Base-by-base conservation (phyloP, 169 alveolate species). In the Eimeria sp. region DNA sequence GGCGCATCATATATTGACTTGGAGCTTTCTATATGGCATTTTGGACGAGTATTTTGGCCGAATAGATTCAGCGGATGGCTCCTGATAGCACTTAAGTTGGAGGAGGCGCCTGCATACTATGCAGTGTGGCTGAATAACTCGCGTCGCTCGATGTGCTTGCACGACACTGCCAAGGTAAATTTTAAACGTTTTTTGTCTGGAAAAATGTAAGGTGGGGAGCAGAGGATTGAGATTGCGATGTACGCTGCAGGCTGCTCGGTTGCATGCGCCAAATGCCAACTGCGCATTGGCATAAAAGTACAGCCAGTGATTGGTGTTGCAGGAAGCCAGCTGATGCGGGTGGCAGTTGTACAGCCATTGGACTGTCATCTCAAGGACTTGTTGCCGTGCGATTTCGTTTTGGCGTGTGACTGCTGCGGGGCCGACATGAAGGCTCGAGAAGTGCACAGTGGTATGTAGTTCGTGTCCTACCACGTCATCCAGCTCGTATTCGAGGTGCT, bases 191-290 rank as follows among this genome's bases (percentile, higher is more conserved):
- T 71, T 71, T 25, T 33, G 43, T n/a, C 9, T n/a, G 37, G 27
- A 13, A 2, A n/a, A 37, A 71, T 37, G 54, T 54, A 71, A 71
- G 80, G 54, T 71, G 16, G 40, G 66, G 49, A 77, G 43, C 25
- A 52, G 54, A 37, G 27, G 76, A 33, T n/a, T n/a, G 33, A 30
- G 11, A 6, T 62, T 30, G 60, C 37, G 60, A 80, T 23, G n/a
- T 56, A 23, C 91, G 40, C 52, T 83, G 62, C 96, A 93, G 96
- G 96, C 33, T 80, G 93, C 46, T 54, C 94, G 58, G 89, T 64
- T 49, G 90, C 66, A 54, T 95, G 96, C 90, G 74, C 64, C 58
- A 83, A 87, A 43, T 95, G 96, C 74, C 96, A 74, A 58, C 95
- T 95, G 71, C 95, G 90, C 40, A 78, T 85, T 68, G 68, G 56